Conservation (phyloP, 257 asterid genomes). For the Solanum sejunctum region DNA sequence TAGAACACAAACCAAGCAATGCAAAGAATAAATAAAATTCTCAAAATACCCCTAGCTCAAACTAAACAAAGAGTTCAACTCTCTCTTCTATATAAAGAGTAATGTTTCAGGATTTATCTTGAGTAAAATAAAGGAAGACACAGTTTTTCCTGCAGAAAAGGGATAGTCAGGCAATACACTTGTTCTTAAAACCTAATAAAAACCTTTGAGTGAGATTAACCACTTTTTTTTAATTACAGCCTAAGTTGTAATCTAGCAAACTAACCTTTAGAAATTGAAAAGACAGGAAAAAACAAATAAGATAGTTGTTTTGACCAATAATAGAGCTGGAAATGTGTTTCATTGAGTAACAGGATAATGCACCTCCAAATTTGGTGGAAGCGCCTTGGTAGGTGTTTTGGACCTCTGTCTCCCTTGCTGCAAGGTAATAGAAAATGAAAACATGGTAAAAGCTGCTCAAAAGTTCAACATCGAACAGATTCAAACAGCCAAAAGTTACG, state of each 20-base stretch:
- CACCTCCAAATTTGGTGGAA: constrained; percentile 79
- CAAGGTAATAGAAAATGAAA: not conserved
- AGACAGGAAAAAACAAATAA: not conserved
- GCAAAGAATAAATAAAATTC: too few species aligned
- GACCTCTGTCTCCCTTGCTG: constrained; percentile 53
- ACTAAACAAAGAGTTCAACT: not conserved
- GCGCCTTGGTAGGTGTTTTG: constrained; percentile 67
- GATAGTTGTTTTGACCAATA: not conserved
- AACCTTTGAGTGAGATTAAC: not conserved
- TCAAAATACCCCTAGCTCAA: too few species aligned
- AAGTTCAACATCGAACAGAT: not conserved
- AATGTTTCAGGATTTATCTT: not conserved
- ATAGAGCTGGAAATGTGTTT: not conserved
- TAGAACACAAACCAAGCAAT: too few species aligned
- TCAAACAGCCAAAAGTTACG: not conserved
- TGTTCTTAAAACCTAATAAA: not conserved
- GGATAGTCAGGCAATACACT: not conserved
- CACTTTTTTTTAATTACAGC: not conserved
- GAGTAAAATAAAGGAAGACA: not conserved
- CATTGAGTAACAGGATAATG: not conserved
- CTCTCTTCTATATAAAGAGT: not conserved
- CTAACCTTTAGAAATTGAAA: not conserved
- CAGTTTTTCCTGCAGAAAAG: not conserved
- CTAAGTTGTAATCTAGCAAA: not conserved
- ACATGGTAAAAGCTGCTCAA: not conserved